phyloP scores from a whole-genome alignment of 179 eudicot genomes.

The Spinacia oleracea region DNA sequence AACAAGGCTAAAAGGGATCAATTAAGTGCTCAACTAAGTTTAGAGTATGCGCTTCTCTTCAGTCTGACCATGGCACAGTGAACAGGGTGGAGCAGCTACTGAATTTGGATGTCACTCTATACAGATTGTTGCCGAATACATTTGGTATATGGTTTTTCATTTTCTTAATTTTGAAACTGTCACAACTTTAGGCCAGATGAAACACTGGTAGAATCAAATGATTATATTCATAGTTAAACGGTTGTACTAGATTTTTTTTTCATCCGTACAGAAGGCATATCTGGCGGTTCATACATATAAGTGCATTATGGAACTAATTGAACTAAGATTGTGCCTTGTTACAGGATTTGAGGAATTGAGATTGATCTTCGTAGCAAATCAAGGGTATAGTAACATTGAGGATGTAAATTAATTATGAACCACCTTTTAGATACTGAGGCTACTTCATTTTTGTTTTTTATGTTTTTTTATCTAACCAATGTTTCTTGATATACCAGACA shows the following conservation, averaged over 20 bases:
- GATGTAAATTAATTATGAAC: slow-evolving; percentile 6
- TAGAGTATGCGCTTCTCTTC: slow-evolving; percentile 55
- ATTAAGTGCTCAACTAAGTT: slow-evolving; percentile 52
- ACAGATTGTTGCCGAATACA: slow-evolving; percentile 87
- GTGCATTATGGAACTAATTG: background rate
- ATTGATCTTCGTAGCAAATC: slow-evolving; percentile 89
- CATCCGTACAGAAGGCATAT: slow-evolving; percentile 32
- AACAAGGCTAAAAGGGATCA: slow-evolving; percentile 57
- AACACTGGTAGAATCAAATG: background rate
- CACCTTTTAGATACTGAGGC: background rate
- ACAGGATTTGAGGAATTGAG: slow-evolving; percentile 90
- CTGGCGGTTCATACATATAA: slow-evolving; percentile 39
- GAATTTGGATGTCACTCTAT: slow-evolving; percentile 74
- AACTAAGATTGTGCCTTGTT: slow-evolving; percentile 8
- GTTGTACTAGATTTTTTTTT: background rate
- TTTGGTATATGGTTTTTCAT: slow-evolving; percentile 48
- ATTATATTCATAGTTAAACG: background rate
- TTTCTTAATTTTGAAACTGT: background rate
- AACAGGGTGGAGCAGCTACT: slow-evolving; percentile 84
- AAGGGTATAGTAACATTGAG: slow-evolving; percentile 49
- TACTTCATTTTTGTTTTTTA: too few relatives aligned
- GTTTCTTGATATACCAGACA: slow-evolving; percentile 43
- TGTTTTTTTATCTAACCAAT: background rate
- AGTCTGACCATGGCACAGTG: slow-evolving; percentile 52
- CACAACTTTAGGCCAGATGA: background rate